Conservation (phyloP, 2,329 filamentous ascomycete genomes). For the Beauveria asiatica region DNA sequence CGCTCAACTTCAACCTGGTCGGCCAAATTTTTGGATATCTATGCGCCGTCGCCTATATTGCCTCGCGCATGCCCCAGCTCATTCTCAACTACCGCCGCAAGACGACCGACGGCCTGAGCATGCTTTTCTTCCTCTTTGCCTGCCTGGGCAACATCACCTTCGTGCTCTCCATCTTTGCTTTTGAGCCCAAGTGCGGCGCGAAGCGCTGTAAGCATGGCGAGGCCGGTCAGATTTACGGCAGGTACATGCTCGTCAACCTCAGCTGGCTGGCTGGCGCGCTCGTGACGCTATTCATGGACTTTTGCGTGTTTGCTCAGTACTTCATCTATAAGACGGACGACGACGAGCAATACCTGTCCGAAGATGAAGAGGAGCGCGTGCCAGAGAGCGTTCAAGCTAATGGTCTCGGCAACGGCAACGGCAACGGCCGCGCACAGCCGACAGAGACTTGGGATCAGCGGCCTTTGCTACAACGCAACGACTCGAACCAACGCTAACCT, state of each 20-base stretch:
- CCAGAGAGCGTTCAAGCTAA: constrained; percentile 21
- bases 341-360: constrained; percentile 24
- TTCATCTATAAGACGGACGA: constrained; percentile 61
- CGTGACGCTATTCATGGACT: constrained; percentile 76
- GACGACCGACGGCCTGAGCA: constrained; percentile 84
- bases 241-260: constrained; percentile 81
- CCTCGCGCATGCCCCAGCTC: constrained; percentile 81
- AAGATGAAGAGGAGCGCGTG: constrained; percentile 24
- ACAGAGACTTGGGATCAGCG: constrained; percentile 32
- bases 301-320: constrained; percentile 84
- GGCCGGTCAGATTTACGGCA: constrained; percentile 57
- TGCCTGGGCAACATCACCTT: constrained; percentile 93
- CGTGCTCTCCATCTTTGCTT: constrained; percentile 84
- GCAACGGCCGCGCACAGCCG: constrained; percentile 18
- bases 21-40: constrained; percentile 93
- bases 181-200: constrained; percentile 60
- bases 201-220: constrained; percentile 57
- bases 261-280: constrained; percentile 87
- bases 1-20: constrained; percentile 60
- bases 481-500: constrained; percentile 13
- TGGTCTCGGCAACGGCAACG: constrained; percentile 11
- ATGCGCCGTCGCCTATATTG: constrained; percentile 82
- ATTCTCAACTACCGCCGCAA: constrained; percentile 88
- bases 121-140: constrained; percentile 94
- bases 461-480: constrained; percentile 27